Percentiles rank a stretch among this genome's conserved stretches.
These are phyloP conservation scores for Solanum gracilifrons DNA, from an alignment of 257 asterid species.

Conservation along the genomic window DNA sequence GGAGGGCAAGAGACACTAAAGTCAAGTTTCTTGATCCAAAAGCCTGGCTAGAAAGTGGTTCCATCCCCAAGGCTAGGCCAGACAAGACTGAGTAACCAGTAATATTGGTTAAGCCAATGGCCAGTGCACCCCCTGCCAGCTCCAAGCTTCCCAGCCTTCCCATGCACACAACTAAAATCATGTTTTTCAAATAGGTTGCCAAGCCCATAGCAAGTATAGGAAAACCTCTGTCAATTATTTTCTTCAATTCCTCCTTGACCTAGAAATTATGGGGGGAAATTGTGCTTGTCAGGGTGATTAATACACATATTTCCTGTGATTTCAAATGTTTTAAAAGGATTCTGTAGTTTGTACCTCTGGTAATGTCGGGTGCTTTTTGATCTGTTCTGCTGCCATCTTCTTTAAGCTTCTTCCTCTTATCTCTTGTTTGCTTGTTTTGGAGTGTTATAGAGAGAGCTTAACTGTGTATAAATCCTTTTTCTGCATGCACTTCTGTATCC, in stretches of 20 bases:
- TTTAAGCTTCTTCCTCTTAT: constrained; percentile 15
- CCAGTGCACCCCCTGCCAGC: constrained; percentile 93
- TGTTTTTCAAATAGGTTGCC: constrained; percentile 67
- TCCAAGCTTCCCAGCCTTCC: constrained; percentile 86
- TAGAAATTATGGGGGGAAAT: constrained; percentile 6
- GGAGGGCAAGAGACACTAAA: constrained; percentile 44
- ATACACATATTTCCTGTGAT: constrained; percentile 3
- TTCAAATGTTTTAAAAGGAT: constrained; percentile 4
- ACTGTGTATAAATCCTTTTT: background rate
- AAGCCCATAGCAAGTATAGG: constrained; percentile 76
- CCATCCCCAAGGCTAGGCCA: constrained; percentile 95
- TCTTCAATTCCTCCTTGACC: constrained; percentile 72
- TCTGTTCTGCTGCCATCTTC: constrained; percentile 42
- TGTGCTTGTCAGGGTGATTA: constrained; percentile 5
- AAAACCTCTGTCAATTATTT: constrained; percentile 42
- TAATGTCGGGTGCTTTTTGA: constrained; percentile 34
- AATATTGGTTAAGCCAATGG: constrained; percentile 91
- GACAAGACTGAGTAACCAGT: constrained; percentile 87
- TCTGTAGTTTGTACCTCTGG: constrained; percentile 50
- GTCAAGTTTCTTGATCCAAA: constrained; percentile 69
- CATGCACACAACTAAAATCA: constrained; percentile 79
- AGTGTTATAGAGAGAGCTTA: constrained; percentile 14
- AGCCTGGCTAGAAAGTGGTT: constrained; percentile 88
- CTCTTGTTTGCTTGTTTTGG: constrained; percentile 23
- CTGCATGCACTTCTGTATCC: constrained; percentile 21